A percentile compares a stretch with the other conserved stretches of the same genome.
These are phyloP conservation scores for Luffa aegyptiaca DNA, from an alignment of 306 rosid genomes.

Conservation along the genomic window DNA sequence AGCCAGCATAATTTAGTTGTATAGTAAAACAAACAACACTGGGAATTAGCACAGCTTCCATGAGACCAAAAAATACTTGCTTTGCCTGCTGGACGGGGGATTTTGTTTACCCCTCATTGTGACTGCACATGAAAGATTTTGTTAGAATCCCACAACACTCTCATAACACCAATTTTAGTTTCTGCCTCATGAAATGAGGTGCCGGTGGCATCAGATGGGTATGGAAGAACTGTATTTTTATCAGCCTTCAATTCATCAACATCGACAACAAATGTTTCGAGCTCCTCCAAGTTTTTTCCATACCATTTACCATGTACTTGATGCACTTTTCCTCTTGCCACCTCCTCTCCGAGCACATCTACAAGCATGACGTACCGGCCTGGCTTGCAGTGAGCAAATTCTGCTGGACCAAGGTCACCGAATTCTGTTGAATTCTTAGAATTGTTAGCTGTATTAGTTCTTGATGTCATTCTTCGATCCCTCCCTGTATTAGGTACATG, in stretches of 20 bases:
- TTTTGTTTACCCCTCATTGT: constrained; percentile 6
- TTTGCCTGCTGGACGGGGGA: background rate
- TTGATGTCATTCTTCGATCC: constrained; percentile 27
- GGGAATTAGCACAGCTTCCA: background rate
- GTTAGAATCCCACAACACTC: constrained; percentile 71
- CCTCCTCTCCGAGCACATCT: constrained; percentile 36
- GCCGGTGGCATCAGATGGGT: constrained; percentile 54
- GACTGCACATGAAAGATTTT: constrained; percentile 28
- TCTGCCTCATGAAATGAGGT: constrained; percentile 64
- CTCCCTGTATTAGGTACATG: constrained; percentile 25
- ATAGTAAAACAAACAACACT: background rate
- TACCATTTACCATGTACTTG: constrained; percentile 58
- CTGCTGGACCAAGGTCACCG: constrained; percentile 22
- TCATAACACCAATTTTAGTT: constrained; percentile 51
- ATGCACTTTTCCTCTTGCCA: constrained; percentile 53
- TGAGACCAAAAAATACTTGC: constrained; percentile 6
- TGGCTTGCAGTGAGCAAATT: constrained; percentile 35
- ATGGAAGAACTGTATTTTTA: constrained; percentile 41
- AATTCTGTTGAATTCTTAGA: constrained; percentile 26
- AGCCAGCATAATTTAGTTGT: background rate
- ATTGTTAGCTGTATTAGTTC: constrained; percentile 19
- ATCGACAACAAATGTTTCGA: constrained; percentile 48
- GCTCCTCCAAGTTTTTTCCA: constrained; percentile 54
- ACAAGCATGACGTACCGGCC: constrained; percentile 47
- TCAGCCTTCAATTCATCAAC: constrained; percentile 50